Conservation (phyloP, 2,329 filamentous ascomycete genomes). For the Fusarium sp. region DNA sequence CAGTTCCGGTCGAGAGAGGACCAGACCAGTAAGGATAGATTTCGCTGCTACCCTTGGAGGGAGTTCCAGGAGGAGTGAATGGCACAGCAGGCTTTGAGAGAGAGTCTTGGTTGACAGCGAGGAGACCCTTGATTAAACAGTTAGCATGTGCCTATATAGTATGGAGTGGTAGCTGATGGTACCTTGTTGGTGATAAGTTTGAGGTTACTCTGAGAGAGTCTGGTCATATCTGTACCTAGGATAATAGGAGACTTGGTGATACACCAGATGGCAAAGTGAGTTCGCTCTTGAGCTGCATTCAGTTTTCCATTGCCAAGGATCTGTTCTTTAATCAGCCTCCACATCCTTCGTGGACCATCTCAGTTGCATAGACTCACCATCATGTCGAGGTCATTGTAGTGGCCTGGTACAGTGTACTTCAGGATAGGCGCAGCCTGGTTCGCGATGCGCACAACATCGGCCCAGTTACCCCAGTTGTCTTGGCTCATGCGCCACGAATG, state of each 20-base stretch:
- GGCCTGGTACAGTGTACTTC: conserved; percentile 25
- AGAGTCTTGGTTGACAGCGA: conserved; percentile 24
- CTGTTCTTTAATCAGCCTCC: not conserved
- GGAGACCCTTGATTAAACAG: conserved; percentile 4
- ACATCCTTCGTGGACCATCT: accelerated
- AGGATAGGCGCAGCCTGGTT: conserved; percentile 28
- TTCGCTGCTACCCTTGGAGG: conserved; percentile 16
- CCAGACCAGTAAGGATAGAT: conserved; percentile 33
- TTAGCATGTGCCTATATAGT: not conserved
- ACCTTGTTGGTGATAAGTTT: conserved; percentile 33
- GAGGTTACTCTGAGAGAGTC: conserved; percentile 11
- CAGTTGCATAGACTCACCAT: not conserved
- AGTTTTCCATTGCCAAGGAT: conserved; percentile 27
- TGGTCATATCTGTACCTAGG: conserved; percentile 27
- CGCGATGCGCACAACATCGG: conserved; percentile 26
- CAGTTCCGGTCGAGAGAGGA: conserved; percentile 23
- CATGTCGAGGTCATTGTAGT: conserved; percentile 30
- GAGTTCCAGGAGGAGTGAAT: conserved; percentile 22
- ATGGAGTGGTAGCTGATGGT: accelerated
- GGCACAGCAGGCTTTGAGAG: conserved; percentile 31
- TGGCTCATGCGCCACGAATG: conserved; percentile 32
- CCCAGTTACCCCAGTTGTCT: conserved; percentile 30
- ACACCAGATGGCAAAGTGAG: conserved; percentile 30
- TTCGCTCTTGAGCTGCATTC: conserved; percentile 24
- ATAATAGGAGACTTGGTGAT: conserved; percentile 33